Conservation (phyloP, 352 stramenopile genomes). For the Phytophthora uliginosa region DNA sequence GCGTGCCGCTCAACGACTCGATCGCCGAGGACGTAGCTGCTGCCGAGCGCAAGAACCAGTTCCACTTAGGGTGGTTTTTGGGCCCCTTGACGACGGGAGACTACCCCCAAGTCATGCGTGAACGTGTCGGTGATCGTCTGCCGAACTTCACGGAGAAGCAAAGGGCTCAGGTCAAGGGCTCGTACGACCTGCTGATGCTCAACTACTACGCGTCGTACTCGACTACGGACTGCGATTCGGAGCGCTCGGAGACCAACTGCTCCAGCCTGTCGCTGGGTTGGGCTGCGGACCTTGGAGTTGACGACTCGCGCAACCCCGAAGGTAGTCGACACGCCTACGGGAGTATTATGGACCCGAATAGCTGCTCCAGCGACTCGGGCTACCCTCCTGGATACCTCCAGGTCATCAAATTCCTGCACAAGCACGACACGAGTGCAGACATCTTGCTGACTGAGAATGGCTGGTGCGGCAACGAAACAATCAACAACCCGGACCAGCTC, state of each 20-base stretch:
- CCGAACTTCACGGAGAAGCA: conserved; percentile 89
- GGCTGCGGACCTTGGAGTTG: conserved; percentile 53
- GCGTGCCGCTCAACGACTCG: conserved; percentile 78
- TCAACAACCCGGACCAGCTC: conserved; percentile 66
- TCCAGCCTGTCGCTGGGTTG: conserved; percentile 45
- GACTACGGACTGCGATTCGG: conserved; percentile 57
- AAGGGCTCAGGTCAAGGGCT: conserved; percentile 71
- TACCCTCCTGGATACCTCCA: conserved; percentile 67
- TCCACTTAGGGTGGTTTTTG: conserved; percentile 92
- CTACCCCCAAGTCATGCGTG: conserved; percentile 93
- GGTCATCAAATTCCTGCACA: conserved; percentile 61
- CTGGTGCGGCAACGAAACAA: conserved; percentile 68
- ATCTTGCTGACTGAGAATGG: conserved; percentile 76
- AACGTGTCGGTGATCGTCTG: conserved; percentile 82
- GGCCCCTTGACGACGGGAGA: conserved; percentile 91
- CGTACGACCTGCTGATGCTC: conserved; percentile 94
- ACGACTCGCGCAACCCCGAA: conserved; percentile 38
- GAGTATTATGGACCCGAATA: conserved; percentile 40
- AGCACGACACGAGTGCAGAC: conserved; percentile 46
- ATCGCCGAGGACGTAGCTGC: conserved; percentile 55
- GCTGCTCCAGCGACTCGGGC: conserved; percentile 31
- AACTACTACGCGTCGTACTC: conserved; percentile 92
- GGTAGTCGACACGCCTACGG: conserved; percentile 45
- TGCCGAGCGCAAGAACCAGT: conserved; percentile 89
- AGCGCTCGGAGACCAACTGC: conserved; percentile 48